A percentile compares a stretch with the other conserved stretches of the same genome.
Evolutionary conservation across 345 rosid species (phyloP).

Genomic region (Raphanus sativus): DNA sequence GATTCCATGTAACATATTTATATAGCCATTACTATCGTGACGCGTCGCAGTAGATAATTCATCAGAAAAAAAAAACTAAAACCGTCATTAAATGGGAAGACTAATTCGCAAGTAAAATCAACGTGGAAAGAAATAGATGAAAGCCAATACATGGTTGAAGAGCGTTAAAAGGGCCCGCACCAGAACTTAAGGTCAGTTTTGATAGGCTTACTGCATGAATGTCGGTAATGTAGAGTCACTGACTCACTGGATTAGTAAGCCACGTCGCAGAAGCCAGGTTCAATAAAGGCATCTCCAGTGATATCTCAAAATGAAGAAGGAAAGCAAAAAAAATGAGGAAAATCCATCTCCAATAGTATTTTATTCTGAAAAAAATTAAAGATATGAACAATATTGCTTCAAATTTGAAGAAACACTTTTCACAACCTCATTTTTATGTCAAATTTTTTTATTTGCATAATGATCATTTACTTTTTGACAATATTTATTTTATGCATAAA

Average conservation of each 20-base stretch:
- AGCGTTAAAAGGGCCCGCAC: background rate
- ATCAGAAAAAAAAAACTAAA: background rate
- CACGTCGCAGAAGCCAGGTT: background rate
- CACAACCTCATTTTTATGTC: no score
- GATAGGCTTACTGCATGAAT: slow-evolving; percentile 20
- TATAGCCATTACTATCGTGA: background rate
- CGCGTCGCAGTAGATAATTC: slow-evolving; percentile 2
- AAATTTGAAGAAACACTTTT: no score
- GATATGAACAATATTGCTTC: no score
- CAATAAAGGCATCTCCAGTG: no score
- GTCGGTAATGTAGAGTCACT: slow-evolving; percentile 27
- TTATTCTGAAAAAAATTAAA: no score
- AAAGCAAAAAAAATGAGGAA: no score
- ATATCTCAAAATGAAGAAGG: no score
- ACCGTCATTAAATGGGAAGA: slow-evolving; percentile 7
- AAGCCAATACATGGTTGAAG: slow-evolving; percentile 2
- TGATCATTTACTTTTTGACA: no score
- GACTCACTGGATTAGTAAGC: background rate
- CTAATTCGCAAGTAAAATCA: background rate
- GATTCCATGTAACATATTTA: background rate
- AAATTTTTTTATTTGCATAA: no score
- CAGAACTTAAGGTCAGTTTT: slow-evolving; percentile 6
- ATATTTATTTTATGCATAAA: no score
- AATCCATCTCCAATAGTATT: no score
- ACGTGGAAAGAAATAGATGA: background rate